These are phyloP conservation scores for Hyaloscypha hepaticicola DNA, from an alignment of 495 filamentous ascomycete genomes.

Conservation along the genomic window DNA sequence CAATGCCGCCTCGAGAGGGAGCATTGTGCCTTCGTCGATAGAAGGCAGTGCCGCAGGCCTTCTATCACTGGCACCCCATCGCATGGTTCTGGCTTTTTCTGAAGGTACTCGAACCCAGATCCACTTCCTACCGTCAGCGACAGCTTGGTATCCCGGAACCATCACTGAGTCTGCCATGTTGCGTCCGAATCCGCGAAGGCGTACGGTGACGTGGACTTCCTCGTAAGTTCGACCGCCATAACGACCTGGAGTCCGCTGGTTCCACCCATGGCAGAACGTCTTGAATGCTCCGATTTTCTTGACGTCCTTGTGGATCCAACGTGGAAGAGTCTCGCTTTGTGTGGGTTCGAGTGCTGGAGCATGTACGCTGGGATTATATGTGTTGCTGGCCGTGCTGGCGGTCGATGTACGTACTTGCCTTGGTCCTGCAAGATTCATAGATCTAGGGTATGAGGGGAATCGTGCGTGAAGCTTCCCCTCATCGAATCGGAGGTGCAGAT, in stretches of 20 bases:
- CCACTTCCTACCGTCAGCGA: not conserved
- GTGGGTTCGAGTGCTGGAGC: not conserved
- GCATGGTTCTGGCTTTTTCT: not conserved
- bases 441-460: no score
- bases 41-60: not conserved
- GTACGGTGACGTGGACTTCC: not conserved
- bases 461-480: no score
- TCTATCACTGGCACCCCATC: not conserved
- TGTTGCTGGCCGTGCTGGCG: not conserved
- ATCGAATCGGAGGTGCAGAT: no score
- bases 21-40: no score
- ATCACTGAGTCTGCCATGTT: not conserved
- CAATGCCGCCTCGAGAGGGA: no score
- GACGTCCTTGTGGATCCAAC: slow-evolving; percentile 1
- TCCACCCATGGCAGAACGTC: not conserved
- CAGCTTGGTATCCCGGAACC: not conserved
- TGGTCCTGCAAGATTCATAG: no score
- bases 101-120: not conserved
- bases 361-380: not conserved
- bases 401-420: not conserved
- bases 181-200: not conserved
- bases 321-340: not conserved
- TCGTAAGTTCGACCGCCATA: not conserved
- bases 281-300: not conserved
- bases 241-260: not conserved